Base-by-base conservation (phyloP, 768 basidiomycete genomes). In the Phlebiopsis gigantea region DNA sequence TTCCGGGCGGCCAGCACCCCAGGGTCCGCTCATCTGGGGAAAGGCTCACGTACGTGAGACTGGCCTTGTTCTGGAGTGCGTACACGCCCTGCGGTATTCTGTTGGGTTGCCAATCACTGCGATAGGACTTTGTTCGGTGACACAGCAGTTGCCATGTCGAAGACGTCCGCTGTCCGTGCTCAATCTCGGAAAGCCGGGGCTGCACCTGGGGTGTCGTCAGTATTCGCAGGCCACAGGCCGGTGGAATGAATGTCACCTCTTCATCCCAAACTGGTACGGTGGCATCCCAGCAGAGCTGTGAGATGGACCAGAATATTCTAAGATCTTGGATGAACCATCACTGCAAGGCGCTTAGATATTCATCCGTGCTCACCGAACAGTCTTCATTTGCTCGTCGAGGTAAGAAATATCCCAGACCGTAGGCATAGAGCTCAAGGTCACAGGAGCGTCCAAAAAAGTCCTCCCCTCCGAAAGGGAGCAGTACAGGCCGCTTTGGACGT, bases 1-100 rank as follows among this genome's bases (percentile, higher is more conserved):
- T 5, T 8, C n/a, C n/a, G n/a, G n/a, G n/a, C n/a, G 55, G 45
- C 55, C 55, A 56, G 24, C 55, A 46, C 34, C 45, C 55, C 8
- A 56, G 7, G 2, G 4, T 47, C 25, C 39, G 46, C 19, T 56
- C 55, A 25, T 56, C 46, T 1, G 44, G 44, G 5, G 24, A 12
- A 3, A 56, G 21, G n/a, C 30, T 42, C 4, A 56, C 55, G 21
- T 21, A 56, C 9, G 44, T 56, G 19, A 19, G 14, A 21, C 55
- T 47, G 22, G 30, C 55, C 46, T 47, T 48, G 34, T 48, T 56
- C 24, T 47, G 55, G 12, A 56, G 46, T 6, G 55, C 34, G 19
- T 56, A 56, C 15, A 56, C 9, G 2, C 55, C 55, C 14, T 44
- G 29, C 5, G 22, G 17, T 2, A 56, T 34, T n/a, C n/a, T n/a